Conservation (phyloP, 2,329 filamentous ascomycete species). For the Penicillium capsulatum region DNA sequence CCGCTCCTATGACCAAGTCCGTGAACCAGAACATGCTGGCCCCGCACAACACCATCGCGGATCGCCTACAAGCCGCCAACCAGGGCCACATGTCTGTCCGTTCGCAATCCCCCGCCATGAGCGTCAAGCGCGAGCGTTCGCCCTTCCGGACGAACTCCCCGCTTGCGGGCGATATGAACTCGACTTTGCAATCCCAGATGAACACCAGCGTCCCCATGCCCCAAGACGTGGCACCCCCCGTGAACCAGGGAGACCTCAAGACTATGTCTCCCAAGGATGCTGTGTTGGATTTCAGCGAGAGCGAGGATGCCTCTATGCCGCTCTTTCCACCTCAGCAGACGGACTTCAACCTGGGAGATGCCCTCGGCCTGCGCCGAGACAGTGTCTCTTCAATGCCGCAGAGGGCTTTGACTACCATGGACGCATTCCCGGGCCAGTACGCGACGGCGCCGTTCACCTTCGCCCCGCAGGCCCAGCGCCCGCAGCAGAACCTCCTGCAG, state of each 20-base stretch:
- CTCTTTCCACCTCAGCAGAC: slow-evolving; percentile 64
- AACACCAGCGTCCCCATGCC: slow-evolving; percentile 35
- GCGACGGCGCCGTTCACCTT: slow-evolving; percentile 49
- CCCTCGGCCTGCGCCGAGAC: slow-evolving; percentile 36
- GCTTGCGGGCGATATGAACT: slow-evolving; percentile 48
- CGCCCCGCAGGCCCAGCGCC: slow-evolving; percentile 29
- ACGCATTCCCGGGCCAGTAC: slow-evolving; percentile 40
- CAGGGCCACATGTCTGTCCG: slow-evolving; percentile 64
- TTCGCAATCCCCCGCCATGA: slow-evolving; percentile 53
- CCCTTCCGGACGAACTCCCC: slow-evolving; percentile 74
- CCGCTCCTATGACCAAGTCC: slow-evolving; percentile 34
- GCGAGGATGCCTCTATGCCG: slow-evolving; percentile 63
- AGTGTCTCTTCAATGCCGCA: slow-evolving; percentile 35
- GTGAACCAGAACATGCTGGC: slow-evolving; percentile 38
- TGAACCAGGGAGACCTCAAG: slow-evolving; percentile 52
- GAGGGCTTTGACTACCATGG: slow-evolving; percentile 39
- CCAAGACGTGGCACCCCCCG: slow-evolving; percentile 27
- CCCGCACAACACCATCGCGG: slow-evolving; percentile 63
- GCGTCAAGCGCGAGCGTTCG: slow-evolving; percentile 63
- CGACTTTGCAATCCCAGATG: slow-evolving; percentile 38
- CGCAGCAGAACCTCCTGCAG: slow-evolving; percentile 35
- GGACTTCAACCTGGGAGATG: slow-evolving; percentile 49
- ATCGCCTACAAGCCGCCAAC: slow-evolving; percentile 74
- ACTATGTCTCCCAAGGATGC: slow-evolving; percentile 96
- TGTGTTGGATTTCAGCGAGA: slow-evolving; percentile 75